Conservation (phyloP, 257 asterid species). For the Knoxia roxburghii region DNA sequence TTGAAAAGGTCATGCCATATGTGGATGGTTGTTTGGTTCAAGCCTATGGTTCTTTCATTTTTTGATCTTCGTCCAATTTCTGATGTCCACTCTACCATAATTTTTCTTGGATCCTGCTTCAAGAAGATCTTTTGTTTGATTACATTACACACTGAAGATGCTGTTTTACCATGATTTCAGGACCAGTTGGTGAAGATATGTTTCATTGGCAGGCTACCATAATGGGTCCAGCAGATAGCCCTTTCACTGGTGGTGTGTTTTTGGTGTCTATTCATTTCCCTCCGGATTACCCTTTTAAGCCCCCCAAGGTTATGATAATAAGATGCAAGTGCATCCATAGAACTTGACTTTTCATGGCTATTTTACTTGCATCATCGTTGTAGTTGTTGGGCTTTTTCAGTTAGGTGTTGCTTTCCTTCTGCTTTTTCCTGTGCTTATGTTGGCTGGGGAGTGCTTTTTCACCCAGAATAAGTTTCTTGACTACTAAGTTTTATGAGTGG, state of each 20-base stretch:
- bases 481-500: neutral
- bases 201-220: slow-evolving; percentile 83
- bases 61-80: neutral
- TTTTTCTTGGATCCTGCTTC: neutral
- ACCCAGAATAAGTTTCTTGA: neutral
- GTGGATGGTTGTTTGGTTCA: neutral
- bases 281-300: slow-evolving; percentile 82
- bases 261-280: slow-evolving; percentile 63
- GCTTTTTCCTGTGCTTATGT: neutral
- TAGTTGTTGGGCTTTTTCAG: too few species aligned
- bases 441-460: neutral
- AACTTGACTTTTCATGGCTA: neutral
- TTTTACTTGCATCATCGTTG: too few species aligned
- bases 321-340: neutral
- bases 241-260: slow-evolving; percentile 75
- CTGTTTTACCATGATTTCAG: slow-evolving; percentile 22
- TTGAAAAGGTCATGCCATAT: neutral
- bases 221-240: slow-evolving; percentile 79
- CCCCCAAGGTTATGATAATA: slow-evolving; percentile 56
- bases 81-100: neutral
- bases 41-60: neutral
- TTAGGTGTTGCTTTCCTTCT: neutral
- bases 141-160: slow-evolving; percentile 2
- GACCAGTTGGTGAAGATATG: slow-evolving; percentile 75
- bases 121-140: neutral